Base-by-base conservation (phyloP, 192 early-diverging fungal genomes). In the Chytriomyces sp. region DNA sequence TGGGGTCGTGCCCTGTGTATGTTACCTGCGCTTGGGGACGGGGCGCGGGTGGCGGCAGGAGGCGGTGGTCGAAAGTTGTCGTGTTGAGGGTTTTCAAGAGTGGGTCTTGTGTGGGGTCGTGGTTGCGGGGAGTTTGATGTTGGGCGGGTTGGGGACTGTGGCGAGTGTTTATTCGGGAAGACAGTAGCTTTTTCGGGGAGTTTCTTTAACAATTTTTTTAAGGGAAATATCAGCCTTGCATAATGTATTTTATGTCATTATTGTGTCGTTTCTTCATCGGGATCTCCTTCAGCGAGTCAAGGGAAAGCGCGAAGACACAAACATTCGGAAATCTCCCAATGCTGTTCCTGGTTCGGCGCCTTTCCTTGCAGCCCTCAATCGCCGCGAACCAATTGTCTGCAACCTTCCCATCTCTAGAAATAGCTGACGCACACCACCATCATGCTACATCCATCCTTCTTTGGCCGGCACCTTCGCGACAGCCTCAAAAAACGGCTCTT, bases 361-460 rank as follows among this genome's bases (percentile, higher is more conserved):
- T n/a, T n/a, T n/a, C n/a, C n/a, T n/a, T n/a, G n/a, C n/a, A n/a
- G n/a, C n/a, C n/a, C n/a, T n/a, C n/a, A n/a, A n/a, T n/a, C n/a
- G n/a, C n/a, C n/a, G n/a, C n/a, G n/a, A n/a, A n/a, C n/a, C n/a
- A n/a, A n/a, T n/a, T n/a, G n/a, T n/a, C n/a, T n/a, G n/a, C n/a
- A n/a, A n/a, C n/a, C n/a, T n/a, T n/a, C n/a, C n/a, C n/a, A n/a
- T n/a, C n/a, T n/a, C n/a, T n/a, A 83, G 81, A 86, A 98, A 86
- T 85, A 92, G 65, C 86, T 99, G 22, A 82, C 89, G 49, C 94
- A 98, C 77, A 49, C 44, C 14, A 97, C 93, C 40, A 96, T 99
- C 77, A 89, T 88, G 38, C 89, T 99, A 44, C 94, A 94, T 70
- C 98, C 98, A 33, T 91, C 90, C 59, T 96, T 89, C 73, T 93